Evolutionary conservation across 2,329 filamentous ascomycete genomes (phyloP).

Genomic region (Penicillium sp.): DNA sequence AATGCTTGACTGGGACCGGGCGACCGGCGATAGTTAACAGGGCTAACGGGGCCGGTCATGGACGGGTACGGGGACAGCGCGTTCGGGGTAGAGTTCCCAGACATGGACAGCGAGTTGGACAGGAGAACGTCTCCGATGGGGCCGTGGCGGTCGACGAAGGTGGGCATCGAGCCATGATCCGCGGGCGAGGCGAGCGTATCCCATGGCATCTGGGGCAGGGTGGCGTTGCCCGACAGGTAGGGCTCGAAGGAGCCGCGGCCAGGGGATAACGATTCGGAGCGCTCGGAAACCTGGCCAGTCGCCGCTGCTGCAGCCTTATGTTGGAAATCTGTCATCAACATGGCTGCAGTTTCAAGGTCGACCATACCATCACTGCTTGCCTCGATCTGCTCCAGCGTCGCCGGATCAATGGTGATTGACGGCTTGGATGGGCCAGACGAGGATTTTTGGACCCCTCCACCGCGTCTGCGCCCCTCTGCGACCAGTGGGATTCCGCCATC

Average conservation of each 20-base stretch:
- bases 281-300: constrained; percentile 51
- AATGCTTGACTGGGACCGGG: constrained; percentile 66
- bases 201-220: constrained; percentile 85
- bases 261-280: constrained; percentile 64
- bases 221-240: constrained; percentile 75
- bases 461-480: constrained; percentile 81
- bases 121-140: constrained; percentile 63
- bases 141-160: constrained; percentile 65
- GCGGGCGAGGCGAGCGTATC: constrained; percentile 76
- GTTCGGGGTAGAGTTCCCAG: constrained; percentile 67
- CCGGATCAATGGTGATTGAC: constrained; percentile 76
- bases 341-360: constrained; percentile 94
- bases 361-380: constrained; percentile 86
- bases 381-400: constrained; percentile 88
- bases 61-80: constrained; percentile 70
- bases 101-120: constrained; percentile 68
- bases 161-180: constrained; percentile 61
- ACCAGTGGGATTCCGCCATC: constrained; percentile 92
- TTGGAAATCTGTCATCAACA: constrained; percentile 97
- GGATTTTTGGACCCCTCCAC: constrained; percentile 41
- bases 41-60: constrained; percentile 66
- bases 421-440: constrained; percentile 66
- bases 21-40: constrained; percentile 67
- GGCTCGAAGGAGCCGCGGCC: constrained; percentile 67
- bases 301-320: constrained; percentile 80